Base-by-base conservation (phyloP, 2,329 filamentous ascomycete species). In the Hymenotorrendiella dingleyae region DNA sequence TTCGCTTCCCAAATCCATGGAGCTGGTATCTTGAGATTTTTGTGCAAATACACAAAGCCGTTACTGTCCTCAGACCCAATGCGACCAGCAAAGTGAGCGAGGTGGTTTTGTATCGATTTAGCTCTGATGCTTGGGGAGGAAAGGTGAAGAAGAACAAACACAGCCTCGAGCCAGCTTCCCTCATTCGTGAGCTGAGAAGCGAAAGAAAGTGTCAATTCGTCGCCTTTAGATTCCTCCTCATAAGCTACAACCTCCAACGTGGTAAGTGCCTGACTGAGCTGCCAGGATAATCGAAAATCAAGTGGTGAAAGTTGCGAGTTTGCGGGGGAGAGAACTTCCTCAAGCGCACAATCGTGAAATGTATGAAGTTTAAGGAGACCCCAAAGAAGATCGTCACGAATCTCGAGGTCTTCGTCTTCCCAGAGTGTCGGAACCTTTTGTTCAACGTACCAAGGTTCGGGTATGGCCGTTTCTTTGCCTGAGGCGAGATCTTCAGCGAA, bases 1-100 rank as follows among this genome's bases (percentile, higher is more conserved):
- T 90, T 86, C 14, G 93, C 87, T 46, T 87, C 79, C 80, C 86
- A 94, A 38, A 97, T 73, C 89, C 91, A 94, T 3, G 74, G 64
- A 1, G 73, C 65, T 0, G 91, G 88, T 30, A 97, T 77, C 49
- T 78, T 76, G 40, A 90, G 76, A 23, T 77, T 78, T 33, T 74
- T 67, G 0, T 75, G 75, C 17, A 93, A 68, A 11, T 74, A 72
- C 9, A 65, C 67, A 63, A 81, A 87, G 40, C 65, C 72, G 12
- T 66, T 60, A 48, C 74, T 72, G 7, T 72, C 68, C 37, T 81
- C 73, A 3, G 73, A 68, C 6, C 81, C 76, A 39, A 94, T 79
- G 14, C 73, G 67, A 21, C 73, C 73, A 2, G 85, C 85, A 59
- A 90, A 85, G 26, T 80, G 78, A 30, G 79, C 80, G 5, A 94